A percentile compares a stretch with the other conserved stretches of the same genome.
Evolutionary conservation across 2,329 filamentous ascomycete species (phyloP).

Genomic region (Orbilia ellipsospora): DNA sequence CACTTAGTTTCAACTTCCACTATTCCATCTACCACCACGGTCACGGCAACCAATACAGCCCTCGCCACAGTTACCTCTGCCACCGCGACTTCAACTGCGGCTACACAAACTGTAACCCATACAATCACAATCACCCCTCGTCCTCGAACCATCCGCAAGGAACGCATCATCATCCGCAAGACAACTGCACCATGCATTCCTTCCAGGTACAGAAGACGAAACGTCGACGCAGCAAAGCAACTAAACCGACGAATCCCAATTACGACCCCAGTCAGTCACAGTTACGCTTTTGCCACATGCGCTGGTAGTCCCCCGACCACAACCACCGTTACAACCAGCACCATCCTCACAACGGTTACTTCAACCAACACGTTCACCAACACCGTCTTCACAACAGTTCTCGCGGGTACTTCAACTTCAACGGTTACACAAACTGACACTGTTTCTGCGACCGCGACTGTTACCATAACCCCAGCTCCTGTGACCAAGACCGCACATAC

Average conservation of each 20-base stretch:
- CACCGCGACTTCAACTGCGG: conserved; percentile 1
- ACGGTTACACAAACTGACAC: background rate
- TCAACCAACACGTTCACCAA: background rate
- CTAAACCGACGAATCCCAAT: conserved; percentile 7
- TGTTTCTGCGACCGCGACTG: background rate
- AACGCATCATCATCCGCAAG: conserved; percentile 1
- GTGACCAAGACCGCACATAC: background rate
- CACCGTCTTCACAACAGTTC: conserved; percentile 1
- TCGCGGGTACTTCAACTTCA: background rate
- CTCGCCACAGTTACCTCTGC: background rate
- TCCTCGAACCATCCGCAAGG: conserved; percentile 1
- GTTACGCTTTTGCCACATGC: background rate
- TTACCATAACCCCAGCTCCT: background rate
- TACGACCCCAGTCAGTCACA: background rate
- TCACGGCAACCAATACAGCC: background rate
- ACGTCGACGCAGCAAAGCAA: background rate
- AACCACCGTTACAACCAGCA: conserved; percentile 2
- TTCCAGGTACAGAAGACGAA: background rate
- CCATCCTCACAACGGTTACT: background rate
- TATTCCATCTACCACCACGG: background rate
- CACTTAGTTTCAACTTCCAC: conserved; percentile 4
- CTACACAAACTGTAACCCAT: background rate
- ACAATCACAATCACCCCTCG: conserved; percentile 11
- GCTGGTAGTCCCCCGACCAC: background rate
- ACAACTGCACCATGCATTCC: conserved; percentile 10